phyloP scores from a whole-genome alignment of 2,329 filamentous ascomycete species.

The Ophiosphaerella narmari region DNA sequence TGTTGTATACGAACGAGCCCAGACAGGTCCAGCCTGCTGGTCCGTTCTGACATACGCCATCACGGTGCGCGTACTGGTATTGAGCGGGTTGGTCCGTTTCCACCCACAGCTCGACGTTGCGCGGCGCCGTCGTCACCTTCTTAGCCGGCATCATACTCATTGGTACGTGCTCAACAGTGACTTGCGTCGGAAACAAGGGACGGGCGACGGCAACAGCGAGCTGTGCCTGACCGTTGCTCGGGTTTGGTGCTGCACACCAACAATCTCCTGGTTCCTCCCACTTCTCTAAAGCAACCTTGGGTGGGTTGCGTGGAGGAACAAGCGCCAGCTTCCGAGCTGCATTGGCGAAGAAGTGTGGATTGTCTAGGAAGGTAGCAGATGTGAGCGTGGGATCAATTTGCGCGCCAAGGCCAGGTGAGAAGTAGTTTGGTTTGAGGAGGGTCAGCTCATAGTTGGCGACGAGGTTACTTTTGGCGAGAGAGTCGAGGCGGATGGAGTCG shows the following conservation, averaged over 20 bases:
- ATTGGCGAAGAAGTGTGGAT: conserved; percentile 11
- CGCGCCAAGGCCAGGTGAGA: conserved; percentile 69
- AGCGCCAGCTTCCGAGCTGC: conserved; percentile 18
- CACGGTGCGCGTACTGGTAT: conserved; percentile 23
- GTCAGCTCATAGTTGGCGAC: conserved; percentile 37
- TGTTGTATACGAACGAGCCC: conserved; percentile 48
- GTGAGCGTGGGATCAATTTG: conserved; percentile 63
- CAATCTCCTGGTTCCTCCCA: conserved; percentile 86
- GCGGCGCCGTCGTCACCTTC: conserved; percentile 49
- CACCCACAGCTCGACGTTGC: conserved; percentile 53
- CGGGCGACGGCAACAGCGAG: conserved; percentile 61
- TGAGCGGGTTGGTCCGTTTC: conserved; percentile 33
- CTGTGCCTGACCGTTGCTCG: conserved; percentile 61
- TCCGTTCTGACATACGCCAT: conserved; percentile 16
- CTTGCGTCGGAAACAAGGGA: conserved; percentile 43
- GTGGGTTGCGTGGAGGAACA: conserved; percentile 42
- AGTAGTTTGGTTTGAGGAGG: conserved; percentile 68
- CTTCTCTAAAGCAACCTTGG: conserved; percentile 62
- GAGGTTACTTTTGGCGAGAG: conserved; percentile 38
- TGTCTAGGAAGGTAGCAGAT: conserved; percentile 55
- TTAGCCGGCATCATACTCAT: conserved; percentile 40
- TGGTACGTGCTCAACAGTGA: conserved; percentile 55
- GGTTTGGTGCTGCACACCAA: conserved; percentile 71
- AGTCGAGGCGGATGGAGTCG: conserved; percentile 36
- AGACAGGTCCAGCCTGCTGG: conserved; percentile 47